phyloP scores from a whole-genome alignment of 805 yeast genomes.

The Debaryomyces prosopidis region DNA sequence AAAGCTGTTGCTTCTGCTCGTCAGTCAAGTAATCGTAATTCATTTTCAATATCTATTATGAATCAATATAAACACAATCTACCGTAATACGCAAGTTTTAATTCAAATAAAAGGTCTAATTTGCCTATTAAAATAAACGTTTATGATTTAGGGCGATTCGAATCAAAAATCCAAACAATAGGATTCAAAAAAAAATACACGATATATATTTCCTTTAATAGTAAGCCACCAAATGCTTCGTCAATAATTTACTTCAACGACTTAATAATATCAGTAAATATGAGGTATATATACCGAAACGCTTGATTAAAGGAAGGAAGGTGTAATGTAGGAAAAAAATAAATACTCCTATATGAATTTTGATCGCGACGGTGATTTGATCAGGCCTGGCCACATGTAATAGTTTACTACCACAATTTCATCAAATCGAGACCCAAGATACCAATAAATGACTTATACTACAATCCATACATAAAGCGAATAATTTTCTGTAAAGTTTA shows the following conservation, averaged over 20 bases:
- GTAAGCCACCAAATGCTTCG: no score
- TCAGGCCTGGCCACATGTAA: no score
- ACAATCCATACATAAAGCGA: neutral
- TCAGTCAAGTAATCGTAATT: constrained; percentile 30
- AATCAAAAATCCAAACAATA: neutral
- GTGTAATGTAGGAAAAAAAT: no score
- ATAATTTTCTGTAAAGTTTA: constrained; percentile 3
- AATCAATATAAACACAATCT: neutral
- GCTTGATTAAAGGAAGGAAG: no score
- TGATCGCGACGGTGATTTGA: neutral
- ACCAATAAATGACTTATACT: no score
- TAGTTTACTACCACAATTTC: no score
- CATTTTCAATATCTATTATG: constrained; percentile 12
- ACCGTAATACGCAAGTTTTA: neutral
- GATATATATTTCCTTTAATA: no score
- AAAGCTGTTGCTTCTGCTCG: constrained; percentile 32
- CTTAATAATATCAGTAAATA: no score
- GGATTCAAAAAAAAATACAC: neutral
- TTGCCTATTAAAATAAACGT: neutral
- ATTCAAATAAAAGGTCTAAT: neutral
- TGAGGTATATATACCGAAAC: no score
- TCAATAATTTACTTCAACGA: no score
- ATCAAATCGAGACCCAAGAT: no score
- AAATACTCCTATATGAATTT: neutral
- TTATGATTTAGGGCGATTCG: neutral